Evolutionary conservation across 306 rosid species (phyloP).

Genomic region (Medicago ruthenica): DNA sequence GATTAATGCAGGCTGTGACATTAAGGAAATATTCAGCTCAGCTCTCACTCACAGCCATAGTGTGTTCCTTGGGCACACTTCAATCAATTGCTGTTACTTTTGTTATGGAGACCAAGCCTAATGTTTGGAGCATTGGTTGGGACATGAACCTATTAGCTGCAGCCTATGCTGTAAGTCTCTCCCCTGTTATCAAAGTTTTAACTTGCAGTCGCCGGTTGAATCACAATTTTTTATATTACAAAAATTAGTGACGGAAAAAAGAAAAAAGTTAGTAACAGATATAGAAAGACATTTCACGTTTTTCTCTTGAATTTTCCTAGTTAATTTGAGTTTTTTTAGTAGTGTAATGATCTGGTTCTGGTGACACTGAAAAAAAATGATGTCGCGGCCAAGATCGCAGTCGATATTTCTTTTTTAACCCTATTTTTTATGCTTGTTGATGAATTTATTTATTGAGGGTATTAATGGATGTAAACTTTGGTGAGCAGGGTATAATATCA

Average conservation of each 20-base stretch:
- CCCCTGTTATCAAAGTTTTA: neutral
- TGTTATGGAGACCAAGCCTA: conserved; percentile 65
- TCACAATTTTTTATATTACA: no score
- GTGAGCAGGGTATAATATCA: conserved; percentile 74
- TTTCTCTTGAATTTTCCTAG: neutral
- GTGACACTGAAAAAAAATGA: neutral
- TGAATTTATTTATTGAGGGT: neutral
- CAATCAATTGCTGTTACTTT: conserved; percentile 80
- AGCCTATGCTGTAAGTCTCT: conserved; percentile 76
- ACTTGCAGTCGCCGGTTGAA: neutral
- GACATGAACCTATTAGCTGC: conserved; percentile 89
- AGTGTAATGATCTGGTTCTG: neutral
- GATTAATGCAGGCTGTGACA: conserved; percentile 64
- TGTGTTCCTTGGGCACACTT: conserved; percentile 78
- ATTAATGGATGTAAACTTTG: conserved; percentile 16
- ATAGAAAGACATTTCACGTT: no score
- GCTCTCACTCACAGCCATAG: conserved; percentile 84
- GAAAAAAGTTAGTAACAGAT: no score
- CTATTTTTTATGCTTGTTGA: neutral
- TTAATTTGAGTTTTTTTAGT: no score
- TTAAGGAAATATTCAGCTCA: conserved; percentile 76
- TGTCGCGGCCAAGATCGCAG: neutral
- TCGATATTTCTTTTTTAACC: neutral
- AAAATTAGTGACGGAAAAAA: neutral
- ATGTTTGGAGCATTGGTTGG: conserved; percentile 92